These are phyloP conservation scores for Apiospora kogelbergensis DNA, from an alignment of 2,329 filamentous ascomycete genomes.

Conservation along the genomic window DNA sequence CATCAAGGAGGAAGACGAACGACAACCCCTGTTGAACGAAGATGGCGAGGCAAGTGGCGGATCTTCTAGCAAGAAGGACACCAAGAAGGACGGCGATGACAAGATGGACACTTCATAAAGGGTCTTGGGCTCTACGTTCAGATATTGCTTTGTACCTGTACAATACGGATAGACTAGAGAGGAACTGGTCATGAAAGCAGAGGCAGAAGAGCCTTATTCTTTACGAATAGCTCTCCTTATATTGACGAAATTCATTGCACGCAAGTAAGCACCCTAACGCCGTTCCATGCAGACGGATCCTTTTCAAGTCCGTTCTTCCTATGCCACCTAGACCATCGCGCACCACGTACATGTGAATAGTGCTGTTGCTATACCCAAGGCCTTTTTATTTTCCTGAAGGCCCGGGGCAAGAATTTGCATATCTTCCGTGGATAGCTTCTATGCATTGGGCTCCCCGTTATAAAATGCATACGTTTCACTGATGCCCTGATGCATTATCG, in stretches of 20 bases:
- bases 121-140: background rate
- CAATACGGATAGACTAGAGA: constrained; percentile 12
- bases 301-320: constrained; percentile 10
- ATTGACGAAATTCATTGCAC: background rate
- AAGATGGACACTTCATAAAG: constrained; percentile 87
- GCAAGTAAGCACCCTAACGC: constrained; percentile 10
- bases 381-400: background rate
- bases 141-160: constrained; percentile 8
- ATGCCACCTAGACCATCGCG: background rate
- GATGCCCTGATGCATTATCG: constrained; percentile 14
- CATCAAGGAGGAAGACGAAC: constrained; percentile 78
- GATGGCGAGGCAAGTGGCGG: constrained; percentile 62
- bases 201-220: background rate
- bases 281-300: constrained; percentile 9
- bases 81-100: constrained; percentile 57
- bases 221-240: background rate
- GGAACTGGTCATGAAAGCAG: background rate
- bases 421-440: background rate
- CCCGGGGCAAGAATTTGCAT: background rate
- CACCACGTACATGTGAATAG: background rate
- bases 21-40: constrained; percentile 63
- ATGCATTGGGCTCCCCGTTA: background rate
- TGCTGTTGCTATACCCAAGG: background rate
- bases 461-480: background rate
- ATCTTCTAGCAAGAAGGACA: constrained; percentile 48